phyloP scores from a whole-genome alignment of 306 rosid genomes.

The Trichosanthes cucumerina region DNA sequence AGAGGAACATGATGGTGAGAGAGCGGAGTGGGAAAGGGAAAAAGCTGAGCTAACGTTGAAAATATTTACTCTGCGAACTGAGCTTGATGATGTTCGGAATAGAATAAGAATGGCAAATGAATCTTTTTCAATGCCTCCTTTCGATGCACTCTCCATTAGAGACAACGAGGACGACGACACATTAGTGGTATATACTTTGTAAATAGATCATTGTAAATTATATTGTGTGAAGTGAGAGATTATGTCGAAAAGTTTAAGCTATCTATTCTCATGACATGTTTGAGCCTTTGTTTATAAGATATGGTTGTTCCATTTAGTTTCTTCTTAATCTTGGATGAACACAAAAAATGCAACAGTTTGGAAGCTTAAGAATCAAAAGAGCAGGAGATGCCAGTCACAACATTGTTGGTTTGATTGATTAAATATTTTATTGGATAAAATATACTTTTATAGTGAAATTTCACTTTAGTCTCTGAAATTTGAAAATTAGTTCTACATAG shows the following conservation, averaged over 20 bases:
- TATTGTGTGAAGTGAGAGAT: not conserved
- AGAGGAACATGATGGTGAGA: not conserved
- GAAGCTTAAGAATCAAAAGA: no score
- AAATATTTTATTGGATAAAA: no score
- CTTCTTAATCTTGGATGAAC: not conserved
- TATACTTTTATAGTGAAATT: no score
- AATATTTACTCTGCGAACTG: not conserved
- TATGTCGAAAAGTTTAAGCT: not conserved
- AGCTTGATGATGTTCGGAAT: conserved; percentile 9
- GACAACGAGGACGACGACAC: not conserved
- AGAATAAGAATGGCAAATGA: conserved; percentile 9
- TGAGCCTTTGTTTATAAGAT: not conserved
- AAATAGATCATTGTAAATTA: not conserved
- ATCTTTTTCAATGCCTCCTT: conserved; percentile 10
- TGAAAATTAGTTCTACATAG: no score
- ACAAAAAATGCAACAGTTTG: no score
- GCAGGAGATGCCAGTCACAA: no score
- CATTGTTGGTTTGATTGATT: no score
- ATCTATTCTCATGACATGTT: not conserved
- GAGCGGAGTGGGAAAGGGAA: conserved; percentile 8
- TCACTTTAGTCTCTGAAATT: no score
- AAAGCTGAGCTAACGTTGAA: conserved; percentile 5
- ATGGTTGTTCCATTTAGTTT: not conserved
- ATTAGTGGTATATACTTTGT: not conserved
- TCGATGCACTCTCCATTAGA: not conserved